Evolutionary conservation across 805 yeast genomes (phyloP), one percentile per base, ranked within the genome.

Genomic region (Candida gorgasii): DNA sequence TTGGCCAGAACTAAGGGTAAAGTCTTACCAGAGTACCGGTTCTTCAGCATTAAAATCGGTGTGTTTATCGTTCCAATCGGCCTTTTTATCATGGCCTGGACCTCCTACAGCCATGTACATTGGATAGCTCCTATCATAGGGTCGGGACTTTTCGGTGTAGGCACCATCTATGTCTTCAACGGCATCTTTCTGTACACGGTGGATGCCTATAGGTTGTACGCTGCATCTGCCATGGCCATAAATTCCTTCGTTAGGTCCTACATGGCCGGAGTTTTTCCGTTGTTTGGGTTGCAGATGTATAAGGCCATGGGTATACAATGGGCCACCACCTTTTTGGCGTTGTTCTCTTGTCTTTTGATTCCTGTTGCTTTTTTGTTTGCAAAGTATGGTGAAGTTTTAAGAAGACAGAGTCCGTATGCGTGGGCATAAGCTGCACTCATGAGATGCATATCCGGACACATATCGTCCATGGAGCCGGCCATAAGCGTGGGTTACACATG

Each of bases 81-180:
- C 32, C 65, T 89, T 48, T 71, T 88, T 50, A 84, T 93, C 86
- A 73, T 89, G 61, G 78, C 84, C 41, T 89, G 96, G 96, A 72
- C 90, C 45, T 84, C 84, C 57, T 82, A 75, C 42, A 58, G 80
- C 18, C 61, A 63, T 16, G 76, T 85, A 18, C 95, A 84, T 57
- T 88, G 90, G 89, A 80, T 79, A 15, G 84, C 75, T 1, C 68
- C 78, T 2, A 65, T 63, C 3, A 52, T 75, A 9, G 69, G 76
- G 20, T 76, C 79, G 1, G 58, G 62, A 0, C 39, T 56, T 12
- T 51, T 50, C 32, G 69, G 65, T 1, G 33, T 46, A 41, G 83
- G 82, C 1, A 67, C 78, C 38, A 62, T 79, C 29, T 65, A 72
- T 32, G 71, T 78, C 22, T 80, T 80, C 65, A 78, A 75, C 50